Conservation (phyloP, 805 yeast species). For the Brettanomyces sp. region DNA sequence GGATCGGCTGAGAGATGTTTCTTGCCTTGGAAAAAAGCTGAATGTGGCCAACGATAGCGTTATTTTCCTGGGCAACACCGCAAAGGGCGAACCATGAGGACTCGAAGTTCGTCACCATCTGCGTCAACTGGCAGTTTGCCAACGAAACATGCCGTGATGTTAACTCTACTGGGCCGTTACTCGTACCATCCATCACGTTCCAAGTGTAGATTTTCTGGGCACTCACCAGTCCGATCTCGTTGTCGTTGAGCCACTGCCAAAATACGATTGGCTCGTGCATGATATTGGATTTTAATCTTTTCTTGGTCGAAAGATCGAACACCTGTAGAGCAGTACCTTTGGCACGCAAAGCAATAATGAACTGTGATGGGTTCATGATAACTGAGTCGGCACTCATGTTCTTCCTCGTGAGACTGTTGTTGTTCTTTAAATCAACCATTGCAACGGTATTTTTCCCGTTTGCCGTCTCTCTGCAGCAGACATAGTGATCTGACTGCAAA, state of each 20-base stretch:
- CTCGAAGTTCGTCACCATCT: conserved; percentile 71
- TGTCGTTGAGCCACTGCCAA: conserved; percentile 86
- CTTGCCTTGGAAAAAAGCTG: conserved; percentile 85
- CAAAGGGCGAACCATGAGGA: conserved; percentile 90
- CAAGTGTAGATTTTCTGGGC: conserved; percentile 67
- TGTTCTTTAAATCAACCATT: conserved; percentile 74
- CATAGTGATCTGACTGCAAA: conserved; percentile 83
- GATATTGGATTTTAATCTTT: conserved; percentile 80
- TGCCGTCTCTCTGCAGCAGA: conserved; percentile 64
- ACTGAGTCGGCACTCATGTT: conserved; percentile 97
- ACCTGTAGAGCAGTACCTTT: conserved; percentile 94
- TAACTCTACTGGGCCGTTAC: conserved; percentile 71
- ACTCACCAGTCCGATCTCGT: conserved; percentile 76
- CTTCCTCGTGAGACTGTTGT: conserved; percentile 75
- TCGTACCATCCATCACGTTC: conserved; percentile 75
- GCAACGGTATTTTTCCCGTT: conserved; percentile 81
- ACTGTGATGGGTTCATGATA: conserved; percentile 86
- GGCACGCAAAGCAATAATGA: conserved; percentile 88
- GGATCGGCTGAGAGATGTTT: conserved; percentile 91
- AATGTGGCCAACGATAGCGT: conserved; percentile 91
- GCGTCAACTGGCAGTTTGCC: conserved; percentile 79
- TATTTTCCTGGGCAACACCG: conserved; percentile 91
- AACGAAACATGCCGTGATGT: conserved; percentile 79
- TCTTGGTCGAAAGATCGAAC: conserved; percentile 79
- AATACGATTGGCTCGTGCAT: conserved; percentile 82